Evolutionary conservation across 768 basidiomycete species (phyloP), one percentile per base, ranked within the genome.

Genomic region (Mrakia gelida): DNA sequence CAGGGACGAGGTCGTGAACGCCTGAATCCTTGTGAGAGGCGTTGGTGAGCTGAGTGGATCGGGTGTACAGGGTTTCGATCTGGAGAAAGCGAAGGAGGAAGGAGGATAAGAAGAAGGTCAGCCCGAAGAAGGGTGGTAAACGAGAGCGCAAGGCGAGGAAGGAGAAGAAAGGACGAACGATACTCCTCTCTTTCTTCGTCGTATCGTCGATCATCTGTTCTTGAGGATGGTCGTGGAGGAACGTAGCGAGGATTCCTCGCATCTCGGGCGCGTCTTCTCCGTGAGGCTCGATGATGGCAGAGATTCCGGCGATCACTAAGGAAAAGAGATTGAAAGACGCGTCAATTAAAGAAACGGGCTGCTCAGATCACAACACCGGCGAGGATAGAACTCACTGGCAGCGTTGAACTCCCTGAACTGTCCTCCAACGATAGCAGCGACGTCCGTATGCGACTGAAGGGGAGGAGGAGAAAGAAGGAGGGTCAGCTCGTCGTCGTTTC

Each of bases 261-360:
- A 95, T 93, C 62, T 86, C 87, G 7, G 85, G 87, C 7, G 90
- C 89, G 81, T 92, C 87, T 80, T 87, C 86, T 5, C 92, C 92
- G 54, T 86, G 89, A 2, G 92, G 93, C 79, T 94, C 89, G 41
- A 94, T 86, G 72, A 92, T 89, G 72, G 94, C 88, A 82, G 93
- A 93, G 73, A 95, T 93, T 16, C 93, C 92, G 80, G 91, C 91
- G 75, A 94, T 91, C 92, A 95, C 92, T 15, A 18, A 41, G 52
- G 34, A 30, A 38, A 23, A 23, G 21, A 11, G 41, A 18, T 18
- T 18, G 41, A 15, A 28, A 11, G 28, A 62, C 13, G 23, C n/a
- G 45, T 62, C 54, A 75, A 38, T 16, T 9, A 3, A 74, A 15
- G 28, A 30, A 38, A 38, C 38, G 38, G 38, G 38, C 4, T 56